These are phyloP conservation scores for Persicaria tinctoria DNA, from an alignment of 148 eudicot genomes.

Conservation along the genomic window DNA sequence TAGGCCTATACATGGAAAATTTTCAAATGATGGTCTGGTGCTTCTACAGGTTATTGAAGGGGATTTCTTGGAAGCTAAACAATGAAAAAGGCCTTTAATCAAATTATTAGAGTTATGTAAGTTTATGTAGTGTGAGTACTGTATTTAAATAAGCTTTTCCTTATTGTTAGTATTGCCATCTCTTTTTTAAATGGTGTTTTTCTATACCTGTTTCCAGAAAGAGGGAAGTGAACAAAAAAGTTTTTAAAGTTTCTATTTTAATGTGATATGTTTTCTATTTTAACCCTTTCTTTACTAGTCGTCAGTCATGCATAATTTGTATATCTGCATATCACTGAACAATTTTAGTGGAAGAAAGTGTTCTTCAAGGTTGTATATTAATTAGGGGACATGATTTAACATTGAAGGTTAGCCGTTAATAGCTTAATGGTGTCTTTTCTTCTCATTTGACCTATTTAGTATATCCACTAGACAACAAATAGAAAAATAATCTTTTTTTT, in stretches of 20 bases:
- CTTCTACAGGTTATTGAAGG: neutral
- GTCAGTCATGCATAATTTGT: neutral
- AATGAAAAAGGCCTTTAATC: conserved; percentile 94
- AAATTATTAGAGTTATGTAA: conserved; percentile 88
- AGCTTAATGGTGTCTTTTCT: neutral
- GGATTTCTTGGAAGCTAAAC: conserved; percentile 2
- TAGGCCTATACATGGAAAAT: neutral
- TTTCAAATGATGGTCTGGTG: neutral
- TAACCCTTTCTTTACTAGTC: neutral
- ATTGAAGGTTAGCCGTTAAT: neutral
- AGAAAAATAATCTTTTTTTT: neutral
- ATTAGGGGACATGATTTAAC: neutral
- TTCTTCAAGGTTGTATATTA: too few species aligned
- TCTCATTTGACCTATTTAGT: neutral
- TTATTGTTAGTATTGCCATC: neutral
- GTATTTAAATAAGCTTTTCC: neutral
- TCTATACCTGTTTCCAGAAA: conserved; percentile 48
- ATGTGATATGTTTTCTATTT: neutral
- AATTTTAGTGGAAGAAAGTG: neutral
- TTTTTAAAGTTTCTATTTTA: conserved; percentile 65
- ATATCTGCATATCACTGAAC: neutral
- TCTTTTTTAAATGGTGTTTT: neutral
- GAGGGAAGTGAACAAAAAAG: conserved; percentile 96
- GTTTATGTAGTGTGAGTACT: conserved; percentile 21
- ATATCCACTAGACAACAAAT: neutral